Percentiles rank a stretch among this genome's conserved stretches.
These are phyloP conservation scores for Syncephalastrum contaminatum DNA, from an alignment of 371 early-diverging fungal species.

Conservation along the genomic window DNA sequence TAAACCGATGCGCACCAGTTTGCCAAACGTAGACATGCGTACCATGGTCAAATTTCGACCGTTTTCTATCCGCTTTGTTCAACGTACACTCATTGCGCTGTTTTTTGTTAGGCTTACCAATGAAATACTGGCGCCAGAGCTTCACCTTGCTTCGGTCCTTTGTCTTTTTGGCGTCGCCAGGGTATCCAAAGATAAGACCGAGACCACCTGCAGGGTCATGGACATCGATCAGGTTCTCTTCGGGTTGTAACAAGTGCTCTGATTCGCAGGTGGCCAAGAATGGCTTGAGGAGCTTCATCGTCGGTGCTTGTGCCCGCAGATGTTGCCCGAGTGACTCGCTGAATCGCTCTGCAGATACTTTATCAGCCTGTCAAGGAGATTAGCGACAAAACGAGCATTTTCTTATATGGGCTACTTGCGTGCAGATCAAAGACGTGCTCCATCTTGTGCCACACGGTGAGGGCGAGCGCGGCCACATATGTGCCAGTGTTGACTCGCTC, in stretches of 20 bases:
- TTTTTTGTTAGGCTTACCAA: slow-evolving; percentile 33
- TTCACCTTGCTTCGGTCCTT: slow-evolving; percentile 78
- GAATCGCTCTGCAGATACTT: slow-evolving; percentile 52
- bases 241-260: slow-evolving; percentile 61
- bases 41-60: slow-evolving; percentile 91
- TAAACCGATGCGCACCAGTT: slow-evolving; percentile 89
- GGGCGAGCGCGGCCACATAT: slow-evolving; percentile 35
- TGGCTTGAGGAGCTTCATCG: slow-evolving; percentile 74
- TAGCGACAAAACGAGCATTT: no score
- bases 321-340: slow-evolving; percentile 51
- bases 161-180: slow-evolving; percentile 72
- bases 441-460: slow-evolving; percentile 67
- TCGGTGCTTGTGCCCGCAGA: slow-evolving; percentile 55
- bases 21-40: slow-evolving; percentile 80
- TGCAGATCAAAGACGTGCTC: slow-evolving; percentile 54
- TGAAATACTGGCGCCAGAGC: slow-evolving; percentile 78
- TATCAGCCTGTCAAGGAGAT: slow-evolving; percentile 33
- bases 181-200: slow-evolving; percentile 86
- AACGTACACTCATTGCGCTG: slow-evolving; percentile 13
- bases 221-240: slow-evolving; percentile 46
- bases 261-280: slow-evolving; percentile 79
- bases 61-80: slow-evolving; percentile 52
- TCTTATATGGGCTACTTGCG: slow-evolving; percentile 15
- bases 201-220: slow-evolving; percentile 63
- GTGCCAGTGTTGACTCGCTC: slow-evolving; percentile 68